Conservation (phyloP, 225 moss, liverwort and hornwort genomes). For the Pseudoscleropodium purum region DNA sequence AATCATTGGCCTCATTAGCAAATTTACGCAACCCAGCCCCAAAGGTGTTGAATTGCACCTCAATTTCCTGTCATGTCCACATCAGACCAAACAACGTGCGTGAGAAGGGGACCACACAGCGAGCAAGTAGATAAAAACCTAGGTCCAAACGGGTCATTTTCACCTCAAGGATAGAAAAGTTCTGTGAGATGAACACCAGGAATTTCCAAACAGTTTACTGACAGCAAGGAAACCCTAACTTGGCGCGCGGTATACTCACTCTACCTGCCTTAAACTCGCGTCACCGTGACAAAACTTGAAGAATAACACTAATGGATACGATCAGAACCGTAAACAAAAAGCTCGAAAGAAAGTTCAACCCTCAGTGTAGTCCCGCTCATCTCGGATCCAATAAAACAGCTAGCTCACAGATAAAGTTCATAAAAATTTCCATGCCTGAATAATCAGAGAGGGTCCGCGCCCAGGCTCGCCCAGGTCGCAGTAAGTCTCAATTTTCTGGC, state of each 20-base stretch:
- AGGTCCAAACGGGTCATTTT: not conserved
- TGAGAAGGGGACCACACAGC: not conserved
- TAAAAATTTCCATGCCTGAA: conserved; percentile 18
- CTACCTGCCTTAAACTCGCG: not conserved
- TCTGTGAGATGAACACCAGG: not conserved
- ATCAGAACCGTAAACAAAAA: not conserved
- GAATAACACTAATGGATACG: not conserved
- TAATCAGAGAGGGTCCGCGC: conserved; percentile 32
- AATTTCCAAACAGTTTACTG: not conserved
- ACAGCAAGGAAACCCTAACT: conserved; percentile 9
- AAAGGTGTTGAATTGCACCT: conserved; percentile 45
- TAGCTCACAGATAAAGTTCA: not conserved
- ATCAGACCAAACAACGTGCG: not conserved
- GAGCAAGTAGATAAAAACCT: not conserved
- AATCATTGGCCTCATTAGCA: conserved; percentile 51
- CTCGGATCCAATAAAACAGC: not conserved
- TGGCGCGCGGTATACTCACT: not conserved
- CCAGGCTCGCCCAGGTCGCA: conserved; percentile 55
- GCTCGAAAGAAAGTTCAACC: not conserved
- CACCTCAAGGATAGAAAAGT: not conserved
- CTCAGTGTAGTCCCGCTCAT: not conserved
- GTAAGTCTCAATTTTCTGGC: conserved; percentile 66
- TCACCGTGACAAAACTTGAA: not conserved
- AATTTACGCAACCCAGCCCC: conserved; percentile 49
- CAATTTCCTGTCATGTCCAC: conserved; percentile 26